These are phyloP conservation scores for Aegilops bicornis DNA, from an alignment of 176 grass and related monocot species.

Conservation along the genomic window DNA sequence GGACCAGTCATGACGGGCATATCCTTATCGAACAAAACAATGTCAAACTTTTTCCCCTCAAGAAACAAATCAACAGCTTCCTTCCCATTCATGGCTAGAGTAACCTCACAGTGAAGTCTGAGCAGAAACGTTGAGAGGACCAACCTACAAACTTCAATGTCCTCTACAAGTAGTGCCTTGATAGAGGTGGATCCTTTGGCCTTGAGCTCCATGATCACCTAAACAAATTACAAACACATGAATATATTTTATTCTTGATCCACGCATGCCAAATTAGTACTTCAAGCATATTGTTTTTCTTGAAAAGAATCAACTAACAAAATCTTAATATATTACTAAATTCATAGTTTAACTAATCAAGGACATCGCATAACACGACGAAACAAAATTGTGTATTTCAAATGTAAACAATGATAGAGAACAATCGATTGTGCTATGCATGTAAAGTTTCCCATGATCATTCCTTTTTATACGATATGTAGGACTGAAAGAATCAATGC, in stretches of 20 bases:
- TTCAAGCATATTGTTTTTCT: not conserved
- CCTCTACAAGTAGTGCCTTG: constrained; percentile 26
- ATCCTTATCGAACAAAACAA: constrained; percentile 23
- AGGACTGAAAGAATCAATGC: not conserved
- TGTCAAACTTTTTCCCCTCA: constrained; percentile 24
- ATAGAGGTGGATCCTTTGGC: not conserved
- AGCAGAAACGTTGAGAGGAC: not conserved
- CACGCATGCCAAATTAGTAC: not conserved
- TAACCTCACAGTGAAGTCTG: not conserved
- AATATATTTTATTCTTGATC: not conserved
- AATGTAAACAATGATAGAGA: not conserved
- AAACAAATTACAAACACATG: not conserved
- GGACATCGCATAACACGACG: too few species aligned
- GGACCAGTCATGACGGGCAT: constrained; percentile 29
- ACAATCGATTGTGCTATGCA: not conserved
- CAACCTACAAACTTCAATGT: not conserved
- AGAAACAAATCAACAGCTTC: constrained; percentile 30
- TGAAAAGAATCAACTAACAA: not conserved
- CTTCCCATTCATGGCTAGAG: constrained; percentile 20
- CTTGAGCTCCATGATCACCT: not conserved
- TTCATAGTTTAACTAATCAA: not conserved
- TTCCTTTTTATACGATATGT: not conserved
- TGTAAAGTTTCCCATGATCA: not conserved
- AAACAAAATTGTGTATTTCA: too few species aligned
- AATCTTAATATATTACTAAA: not conserved